Percentiles rank a stretch among this genome's conserved stretches.
These are phyloP conservation scores for Apiospora saccharicola DNA, from an alignment of 2,329 filamentous ascomycete genomes.

Conservation along the genomic window DNA sequence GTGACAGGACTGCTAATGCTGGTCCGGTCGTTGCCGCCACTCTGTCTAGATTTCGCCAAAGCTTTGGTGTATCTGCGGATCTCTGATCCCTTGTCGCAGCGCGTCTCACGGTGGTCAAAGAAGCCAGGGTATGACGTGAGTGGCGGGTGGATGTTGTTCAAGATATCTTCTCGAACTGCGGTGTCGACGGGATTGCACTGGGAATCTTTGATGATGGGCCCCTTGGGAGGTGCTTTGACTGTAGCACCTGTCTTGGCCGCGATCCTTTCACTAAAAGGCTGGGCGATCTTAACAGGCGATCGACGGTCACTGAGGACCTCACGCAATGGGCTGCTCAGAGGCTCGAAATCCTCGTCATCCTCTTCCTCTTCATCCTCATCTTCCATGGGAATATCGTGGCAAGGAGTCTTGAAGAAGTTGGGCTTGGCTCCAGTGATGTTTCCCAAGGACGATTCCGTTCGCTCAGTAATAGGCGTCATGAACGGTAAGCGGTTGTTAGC, in stretches of 20 bases:
- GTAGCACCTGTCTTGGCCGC: slow-evolving; percentile 44
- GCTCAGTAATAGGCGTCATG: slow-evolving; percentile 98
- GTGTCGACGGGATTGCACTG: slow-evolving; percentile 92
- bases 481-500: slow-evolving; percentile 94
- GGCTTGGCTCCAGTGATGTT: slow-evolving; percentile 65
- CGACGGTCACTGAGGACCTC: slow-evolving; percentile 65
- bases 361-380: slow-evolving; percentile 35
- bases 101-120: slow-evolving; percentile 71
- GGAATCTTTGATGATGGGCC: slow-evolving; percentile 78
- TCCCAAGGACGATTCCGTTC: slow-evolving; percentile 87
- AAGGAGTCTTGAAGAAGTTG: slow-evolving; percentile 74
- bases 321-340: slow-evolving; percentile 74
- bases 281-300: slow-evolving; percentile 56
- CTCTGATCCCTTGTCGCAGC: slow-evolving; percentile 72
- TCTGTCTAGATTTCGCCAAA: slow-evolving; percentile 62
- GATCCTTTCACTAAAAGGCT: slow-evolving; percentile 56
- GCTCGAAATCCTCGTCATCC: slow-evolving; percentile 48
- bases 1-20: slow-evolving; percentile 66
- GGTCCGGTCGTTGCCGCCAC: slow-evolving; percentile 63
- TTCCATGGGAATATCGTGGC: slow-evolving; percentile 54
- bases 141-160: slow-evolving; percentile 76
- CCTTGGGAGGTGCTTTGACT: slow-evolving; percentile 54
- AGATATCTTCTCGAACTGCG: slow-evolving; percentile 75
- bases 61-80: slow-evolving; percentile 84
- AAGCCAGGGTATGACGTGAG: slow-evolving; percentile 81